Evolutionary conservation across 1,284 basidiomycete species (phyloP), one percentile per base, ranked within the genome.

Genomic region (Meripilus lineatus): DNA sequence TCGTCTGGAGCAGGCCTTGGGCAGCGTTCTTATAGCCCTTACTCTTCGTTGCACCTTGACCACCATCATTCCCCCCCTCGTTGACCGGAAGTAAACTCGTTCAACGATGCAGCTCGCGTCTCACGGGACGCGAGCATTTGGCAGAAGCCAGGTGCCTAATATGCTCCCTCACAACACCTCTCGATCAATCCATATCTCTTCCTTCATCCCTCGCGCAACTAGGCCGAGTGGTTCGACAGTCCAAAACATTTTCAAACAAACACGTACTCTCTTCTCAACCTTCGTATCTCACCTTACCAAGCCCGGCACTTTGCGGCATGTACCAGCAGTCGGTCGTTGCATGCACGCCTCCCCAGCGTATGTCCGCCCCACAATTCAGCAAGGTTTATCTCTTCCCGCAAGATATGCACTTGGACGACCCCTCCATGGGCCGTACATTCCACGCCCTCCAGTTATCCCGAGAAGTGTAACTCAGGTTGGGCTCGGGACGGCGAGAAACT

Each of bases 401-500:
- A 73, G 74, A 17, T 65, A 72, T 51, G 69, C 70, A 0, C 67
- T 68, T 13, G 55, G 65, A 2, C 58, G 61, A 62, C 81, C 59
- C n/a, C 58, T 74, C 6, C 49, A 61, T 2, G 51, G 65, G 0
- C 73, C 70, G 14, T 73, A 71, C 51, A 65, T 88, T 21, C 85
- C 84, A 14, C 72, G 70, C 17, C 69, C 74, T 4, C 78, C 81
- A 4, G 52, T 57, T 0, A 61, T 77, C 2, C 69, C 73, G 3
- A 68, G 73, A 5, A 68, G 72, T 42, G 65, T 79, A 17, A 61
- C 74, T 0, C 79, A 88, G 48, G 75, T 89, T 20, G 86, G 86
- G 6, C 67, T 89, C 1, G 84, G 84, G 24, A 75, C 75, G 0
- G 82, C 81, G 1, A 70, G 86, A 38, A 85, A 80, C 56, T 89